Evolutionary conservation across 768 basidiomycete species (phyloP).

Genomic region (Lentinula detonsa): DNA sequence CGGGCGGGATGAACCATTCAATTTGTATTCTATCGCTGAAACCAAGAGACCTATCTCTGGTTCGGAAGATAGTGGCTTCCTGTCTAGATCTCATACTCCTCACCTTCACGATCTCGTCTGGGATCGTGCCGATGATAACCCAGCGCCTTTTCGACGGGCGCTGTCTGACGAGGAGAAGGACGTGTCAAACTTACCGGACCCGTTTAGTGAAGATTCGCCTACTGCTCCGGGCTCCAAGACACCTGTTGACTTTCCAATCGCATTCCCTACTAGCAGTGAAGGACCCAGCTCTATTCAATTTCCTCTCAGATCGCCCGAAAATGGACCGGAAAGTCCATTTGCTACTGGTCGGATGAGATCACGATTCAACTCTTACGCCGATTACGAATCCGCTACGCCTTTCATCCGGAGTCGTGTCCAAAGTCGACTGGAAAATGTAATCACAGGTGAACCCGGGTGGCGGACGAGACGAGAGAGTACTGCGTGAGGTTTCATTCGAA

Average conservation of each 20-base stretch:
- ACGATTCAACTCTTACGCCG: constrained; percentile 66
- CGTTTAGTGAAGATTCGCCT: constrained; percentile 38
- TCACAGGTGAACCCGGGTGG: constrained; percentile 69
- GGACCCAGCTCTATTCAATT: constrained; percentile 74
- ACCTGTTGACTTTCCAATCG: constrained; percentile 51
- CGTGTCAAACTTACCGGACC: constrained; percentile 30
- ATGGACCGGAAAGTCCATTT: constrained; percentile 50
- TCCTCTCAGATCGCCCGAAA: constrained; percentile 75
- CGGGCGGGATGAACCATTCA: constrained; percentile 73
- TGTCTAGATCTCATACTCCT: constrained; percentile 42
- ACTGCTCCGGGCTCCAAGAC: constrained; percentile 39
- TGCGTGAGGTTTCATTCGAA: constrained; percentile 52
- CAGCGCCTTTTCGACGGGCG: constrained; percentile 72
- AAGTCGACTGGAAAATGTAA: constrained; percentile 60
- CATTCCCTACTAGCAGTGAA: constrained; percentile 42
- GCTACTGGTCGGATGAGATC: constrained; percentile 44
- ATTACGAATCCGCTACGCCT: constrained; percentile 67
- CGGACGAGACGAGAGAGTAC: constrained; percentile 84
- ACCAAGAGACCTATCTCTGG: constrained; percentile 51
- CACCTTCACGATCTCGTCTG: constrained; percentile 39
- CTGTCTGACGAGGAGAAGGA: constrained; percentile 75
- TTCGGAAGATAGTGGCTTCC: constrained; percentile 48
- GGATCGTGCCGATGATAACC: constrained; percentile 45
- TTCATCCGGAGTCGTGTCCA: constrained; percentile 84
- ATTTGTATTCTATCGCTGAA: constrained; percentile 78